phyloP scores from a whole-genome alignment of 2,329 filamentous ascomycete species.

The Aphanoascus verrucosus region DNA sequence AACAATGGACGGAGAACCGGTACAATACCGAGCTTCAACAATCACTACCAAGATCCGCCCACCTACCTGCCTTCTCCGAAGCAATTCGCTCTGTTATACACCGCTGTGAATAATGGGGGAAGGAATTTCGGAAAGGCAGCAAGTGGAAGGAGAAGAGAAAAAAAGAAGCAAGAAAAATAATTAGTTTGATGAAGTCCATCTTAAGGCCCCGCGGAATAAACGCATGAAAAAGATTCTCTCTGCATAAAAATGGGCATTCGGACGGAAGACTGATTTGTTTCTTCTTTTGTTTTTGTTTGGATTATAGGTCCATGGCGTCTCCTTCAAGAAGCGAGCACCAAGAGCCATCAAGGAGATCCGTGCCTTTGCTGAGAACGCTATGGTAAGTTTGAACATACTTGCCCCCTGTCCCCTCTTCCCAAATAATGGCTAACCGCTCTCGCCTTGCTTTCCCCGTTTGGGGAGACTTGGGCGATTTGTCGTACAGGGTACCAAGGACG shows the following conservation, averaged over 20 bases:
- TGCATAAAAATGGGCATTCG: conserved; percentile 32
- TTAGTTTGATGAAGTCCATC: conserved; percentile 64
- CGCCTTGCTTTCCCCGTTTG: background rate
- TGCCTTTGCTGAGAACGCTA: conserved; percentile 80
- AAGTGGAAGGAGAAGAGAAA: conserved; percentile 6
- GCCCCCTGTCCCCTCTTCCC: background rate
- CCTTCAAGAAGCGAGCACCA: conserved; percentile 99
- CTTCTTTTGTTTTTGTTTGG: conserved; percentile 27
- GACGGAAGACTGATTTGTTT: conserved; percentile 57
- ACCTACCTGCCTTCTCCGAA: background rate
- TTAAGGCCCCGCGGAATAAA: conserved; percentile 34
- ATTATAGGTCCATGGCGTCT: conserved; percentile 80
- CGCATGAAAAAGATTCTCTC: conserved; percentile 12
- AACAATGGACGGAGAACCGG: conserved; percentile 6
- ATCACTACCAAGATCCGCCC: background rate
- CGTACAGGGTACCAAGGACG: conserved; percentile 78
- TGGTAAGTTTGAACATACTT: conserved; percentile 62
- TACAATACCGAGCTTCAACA: background rate
- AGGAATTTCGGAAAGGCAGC: background rate
- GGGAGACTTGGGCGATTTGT: background rate
- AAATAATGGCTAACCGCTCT: background rate
- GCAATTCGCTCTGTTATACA: conserved; percentile 3
- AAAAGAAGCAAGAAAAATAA: conserved; percentile 19
- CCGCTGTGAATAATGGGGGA: background rate
- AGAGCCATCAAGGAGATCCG: conserved; percentile 99